Conservation (phyloP, 1,284 basidiomycete species). For the Cutaneotrichosporon sp. region DNA sequence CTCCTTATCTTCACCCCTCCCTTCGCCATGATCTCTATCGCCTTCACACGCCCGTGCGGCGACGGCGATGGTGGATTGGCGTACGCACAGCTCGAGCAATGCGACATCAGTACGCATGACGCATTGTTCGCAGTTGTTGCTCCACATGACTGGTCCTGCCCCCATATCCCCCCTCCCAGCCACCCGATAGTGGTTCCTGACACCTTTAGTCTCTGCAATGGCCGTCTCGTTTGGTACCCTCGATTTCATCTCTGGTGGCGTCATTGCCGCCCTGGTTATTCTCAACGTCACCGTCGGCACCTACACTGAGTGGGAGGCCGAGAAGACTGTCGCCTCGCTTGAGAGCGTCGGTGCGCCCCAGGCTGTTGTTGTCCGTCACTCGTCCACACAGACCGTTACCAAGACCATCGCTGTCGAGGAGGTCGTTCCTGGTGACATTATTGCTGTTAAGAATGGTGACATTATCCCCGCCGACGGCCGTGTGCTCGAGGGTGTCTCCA, state of each 20-base stretch:
- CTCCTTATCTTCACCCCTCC: neutral
- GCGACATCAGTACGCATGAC: no score
- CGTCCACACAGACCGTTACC: constrained; percentile 36
- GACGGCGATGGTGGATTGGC: neutral
- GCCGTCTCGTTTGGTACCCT: constrained; percentile 64
- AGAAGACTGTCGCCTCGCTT: constrained; percentile 55
- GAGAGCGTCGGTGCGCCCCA: constrained; percentile 59
- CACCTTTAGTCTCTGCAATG: constrained; percentile 59
- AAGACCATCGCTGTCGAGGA: constrained; percentile 60
- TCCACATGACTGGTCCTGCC: no score
- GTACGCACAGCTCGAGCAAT: no score
- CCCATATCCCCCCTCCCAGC: neutral
- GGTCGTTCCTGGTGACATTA: constrained; percentile 65
- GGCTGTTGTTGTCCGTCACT: constrained; percentile 60
- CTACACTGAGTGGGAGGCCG: constrained; percentile 54
- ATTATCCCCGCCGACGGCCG: constrained; percentile 63
- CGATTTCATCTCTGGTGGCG: constrained; percentile 65
- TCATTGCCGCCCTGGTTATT: constrained; percentile 64
- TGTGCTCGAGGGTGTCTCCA: constrained; percentile 53
- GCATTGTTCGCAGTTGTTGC: no score
- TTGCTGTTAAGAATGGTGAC: constrained; percentile 61
- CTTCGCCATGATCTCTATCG: neutral
- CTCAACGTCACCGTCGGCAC: constrained; percentile 58
- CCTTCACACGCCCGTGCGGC: neutral
- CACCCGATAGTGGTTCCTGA: constrained; percentile 5